Conservation (phyloP, 768 basidiomycete species). For the Ramaria sp. region DNA sequence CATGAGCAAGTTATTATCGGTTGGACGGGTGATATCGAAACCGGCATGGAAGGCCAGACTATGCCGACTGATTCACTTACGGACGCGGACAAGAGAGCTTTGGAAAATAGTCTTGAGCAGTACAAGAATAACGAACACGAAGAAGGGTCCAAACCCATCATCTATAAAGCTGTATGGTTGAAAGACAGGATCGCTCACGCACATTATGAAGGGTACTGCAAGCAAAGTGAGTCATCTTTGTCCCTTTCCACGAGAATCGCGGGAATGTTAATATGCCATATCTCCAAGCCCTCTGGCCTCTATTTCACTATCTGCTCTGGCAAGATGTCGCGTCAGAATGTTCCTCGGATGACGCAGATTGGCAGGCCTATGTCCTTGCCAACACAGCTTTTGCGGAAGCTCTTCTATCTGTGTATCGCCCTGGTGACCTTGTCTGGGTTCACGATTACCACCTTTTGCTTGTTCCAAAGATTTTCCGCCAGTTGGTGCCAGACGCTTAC, state of each 20-base stretch:
- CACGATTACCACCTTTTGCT: constrained; percentile 96
- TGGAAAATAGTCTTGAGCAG: constrained; percentile 53
- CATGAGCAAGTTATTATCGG: constrained; percentile 90
- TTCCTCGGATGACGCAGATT: constrained; percentile 64
- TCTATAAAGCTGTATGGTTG: constrained; percentile 64
- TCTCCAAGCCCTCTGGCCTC: constrained; percentile 77
- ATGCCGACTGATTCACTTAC: constrained; percentile 43
- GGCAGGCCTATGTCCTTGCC: constrained; percentile 69
- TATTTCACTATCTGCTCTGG: constrained; percentile 98
- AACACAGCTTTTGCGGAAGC: constrained; percentile 73
- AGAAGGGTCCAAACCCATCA: constrained; percentile 9
- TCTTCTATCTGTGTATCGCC: constrained; percentile 42
- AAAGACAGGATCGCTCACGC: constrained; percentile 83
- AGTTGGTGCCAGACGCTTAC: constrained; percentile 47
- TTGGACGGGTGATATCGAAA: constrained; percentile 83
- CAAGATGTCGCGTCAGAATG: constrained; percentile 90
- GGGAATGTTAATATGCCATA: neutral
- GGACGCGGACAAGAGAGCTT: constrained; percentile 49
- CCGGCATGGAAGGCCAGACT: constrained; percentile 28
- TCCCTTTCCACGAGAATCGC: neutral
- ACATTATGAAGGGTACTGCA: constrained; percentile 97
- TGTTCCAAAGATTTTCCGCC: constrained; percentile 76
- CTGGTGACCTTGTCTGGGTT: constrained; percentile 90
- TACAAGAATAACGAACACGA: constrained; percentile 37
- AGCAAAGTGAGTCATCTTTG: constrained; percentile 60